These are phyloP conservation scores for Boletales sp. DNA, from an alignment of 768 basidiomycete genomes.

Conservation along the genomic window DNA sequence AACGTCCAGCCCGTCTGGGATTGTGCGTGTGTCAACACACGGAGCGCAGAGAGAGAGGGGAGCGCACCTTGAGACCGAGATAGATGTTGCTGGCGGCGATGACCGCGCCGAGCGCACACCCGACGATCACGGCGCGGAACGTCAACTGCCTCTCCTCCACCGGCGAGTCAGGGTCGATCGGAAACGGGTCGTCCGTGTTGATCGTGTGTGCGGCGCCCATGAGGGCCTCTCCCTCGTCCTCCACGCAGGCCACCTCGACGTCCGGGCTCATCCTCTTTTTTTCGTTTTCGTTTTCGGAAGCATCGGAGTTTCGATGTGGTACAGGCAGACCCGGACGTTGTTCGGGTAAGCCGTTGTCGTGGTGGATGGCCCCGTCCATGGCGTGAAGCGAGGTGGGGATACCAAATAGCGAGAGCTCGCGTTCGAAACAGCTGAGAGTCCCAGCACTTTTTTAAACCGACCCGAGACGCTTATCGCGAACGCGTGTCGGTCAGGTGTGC, in stretches of 20 bases:
- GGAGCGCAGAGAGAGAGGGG: background rate
- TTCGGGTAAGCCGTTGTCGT: background rate
- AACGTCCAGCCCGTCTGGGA: conserved; percentile 57
- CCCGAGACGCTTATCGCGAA: too few relatives aligned
- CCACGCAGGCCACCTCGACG: conserved; percentile 1
- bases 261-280: background rate
- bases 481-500: too few relatives aligned
- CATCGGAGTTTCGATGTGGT: background rate
- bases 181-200: conserved; percentile 44
- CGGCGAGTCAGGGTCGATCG: conserved; percentile 43
- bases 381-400: background rate
- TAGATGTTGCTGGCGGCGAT: conserved; percentile 65
- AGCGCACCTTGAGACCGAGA: conserved; percentile 50
- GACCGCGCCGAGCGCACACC: conserved; percentile 49
- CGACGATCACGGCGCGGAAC: conserved; percentile 48
- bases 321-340: background rate
- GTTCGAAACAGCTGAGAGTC: background rate
- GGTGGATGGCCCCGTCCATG: background rate
- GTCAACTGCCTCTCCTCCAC: conserved; percentile 47
- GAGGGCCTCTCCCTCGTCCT: background rate
- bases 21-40: background rate
- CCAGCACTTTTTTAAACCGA: too few relatives aligned
- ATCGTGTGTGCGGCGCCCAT: conserved; percentile 5
- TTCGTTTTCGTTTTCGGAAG: background rate
- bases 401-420: too few relatives aligned